These are phyloP conservation scores for Castanea mollissima DNA, from an alignment of 306 rosid genomes.

Conservation along the genomic window DNA sequence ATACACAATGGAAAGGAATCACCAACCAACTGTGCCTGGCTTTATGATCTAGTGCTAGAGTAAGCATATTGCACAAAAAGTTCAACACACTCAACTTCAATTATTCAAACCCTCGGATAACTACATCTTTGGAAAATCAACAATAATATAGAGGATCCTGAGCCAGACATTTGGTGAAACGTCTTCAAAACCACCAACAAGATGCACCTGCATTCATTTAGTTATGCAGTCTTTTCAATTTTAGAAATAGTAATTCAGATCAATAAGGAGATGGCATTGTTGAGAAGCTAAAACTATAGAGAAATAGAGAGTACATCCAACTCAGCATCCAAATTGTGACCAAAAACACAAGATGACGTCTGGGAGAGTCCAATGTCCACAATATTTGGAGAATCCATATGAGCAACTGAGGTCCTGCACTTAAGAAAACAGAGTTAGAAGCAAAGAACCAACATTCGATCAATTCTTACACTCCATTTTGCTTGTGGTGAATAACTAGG, in stretches of 20 bases:
- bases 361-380: slow-evolving; percentile 74
- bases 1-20: slow-evolving; percentile 65
- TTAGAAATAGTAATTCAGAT: neutral
- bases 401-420: slow-evolving; percentile 65
- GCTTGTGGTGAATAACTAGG: slow-evolving; percentile 58
- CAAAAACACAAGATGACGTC: slow-evolving; percentile 50
- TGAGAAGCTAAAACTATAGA: neutral
- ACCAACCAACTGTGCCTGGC: slow-evolving; percentile 45
- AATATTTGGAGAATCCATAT: slow-evolving; percentile 71
- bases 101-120: no score
- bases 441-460: slow-evolving; percentile 1
- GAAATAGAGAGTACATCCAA: no score
- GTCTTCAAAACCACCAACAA: no score
- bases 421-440: neutral
- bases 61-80: no score
- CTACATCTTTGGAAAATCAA: no score
- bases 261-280: slow-evolving; percentile 4
- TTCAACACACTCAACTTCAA: no score
- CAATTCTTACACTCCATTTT: slow-evolving; percentile 53
- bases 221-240: slow-evolving; percentile 6
- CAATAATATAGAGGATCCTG: no score
- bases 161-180: no score
- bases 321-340: slow-evolving; percentile 33
- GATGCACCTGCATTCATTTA: slow-evolving; percentile 41
- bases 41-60: slow-evolving; percentile 27